A percentile compares a stretch with the other conserved stretches of the same genome.
phyloP scores from a whole-genome alignment of 2,329 filamentous ascomycete species.

The Clonostachys solani region DNA sequence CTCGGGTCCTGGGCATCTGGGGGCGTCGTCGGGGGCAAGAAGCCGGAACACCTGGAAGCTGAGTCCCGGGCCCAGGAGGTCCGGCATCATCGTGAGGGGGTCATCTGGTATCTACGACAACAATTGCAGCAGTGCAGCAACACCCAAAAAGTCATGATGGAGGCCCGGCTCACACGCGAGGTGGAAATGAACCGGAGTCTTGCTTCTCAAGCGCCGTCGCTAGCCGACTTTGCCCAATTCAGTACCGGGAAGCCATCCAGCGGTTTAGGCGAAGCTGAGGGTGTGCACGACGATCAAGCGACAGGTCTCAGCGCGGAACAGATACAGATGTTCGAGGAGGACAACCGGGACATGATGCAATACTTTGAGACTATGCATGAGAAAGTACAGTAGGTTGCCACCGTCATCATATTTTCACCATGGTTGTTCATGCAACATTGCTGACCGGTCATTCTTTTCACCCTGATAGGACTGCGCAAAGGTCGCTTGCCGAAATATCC shows the following conservation, averaged over 20 bases:
- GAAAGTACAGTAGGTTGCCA: slow-evolving; percentile 75
- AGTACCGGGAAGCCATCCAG: slow-evolving; percentile 7
- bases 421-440: neutral
- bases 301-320: slow-evolving; percentile 73
- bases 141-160: slow-evolving; percentile 88
- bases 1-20: slow-evolving; percentile 64
- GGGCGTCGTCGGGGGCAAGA: slow-evolving; percentile 39
- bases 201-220: slow-evolving; percentile 59
- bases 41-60: slow-evolving; percentile 64
- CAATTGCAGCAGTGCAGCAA: slow-evolving; percentile 71
- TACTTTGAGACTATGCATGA: slow-evolving; percentile 92
- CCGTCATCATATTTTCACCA: neutral
- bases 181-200: slow-evolving; percentile 87
- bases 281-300: slow-evolving; percentile 19
- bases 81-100: slow-evolving; percentile 70
- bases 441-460: neutral
- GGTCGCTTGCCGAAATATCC: slow-evolving; percentile 86
- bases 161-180: slow-evolving; percentile 77
- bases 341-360: slow-evolving; percentile 88
- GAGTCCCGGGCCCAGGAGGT: slow-evolving; percentile 66
- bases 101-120: slow-evolving; percentile 77
- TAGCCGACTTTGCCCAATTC: slow-evolving; percentile 25
- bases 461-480: slow-evolving; percentile 69
- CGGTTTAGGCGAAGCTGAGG: neutral
- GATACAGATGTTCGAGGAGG: slow-evolving; percentile 86